phyloP scores from a whole-genome alignment of 2,329 filamentous ascomycete genomes.

The Sarocladium kiliense region DNA sequence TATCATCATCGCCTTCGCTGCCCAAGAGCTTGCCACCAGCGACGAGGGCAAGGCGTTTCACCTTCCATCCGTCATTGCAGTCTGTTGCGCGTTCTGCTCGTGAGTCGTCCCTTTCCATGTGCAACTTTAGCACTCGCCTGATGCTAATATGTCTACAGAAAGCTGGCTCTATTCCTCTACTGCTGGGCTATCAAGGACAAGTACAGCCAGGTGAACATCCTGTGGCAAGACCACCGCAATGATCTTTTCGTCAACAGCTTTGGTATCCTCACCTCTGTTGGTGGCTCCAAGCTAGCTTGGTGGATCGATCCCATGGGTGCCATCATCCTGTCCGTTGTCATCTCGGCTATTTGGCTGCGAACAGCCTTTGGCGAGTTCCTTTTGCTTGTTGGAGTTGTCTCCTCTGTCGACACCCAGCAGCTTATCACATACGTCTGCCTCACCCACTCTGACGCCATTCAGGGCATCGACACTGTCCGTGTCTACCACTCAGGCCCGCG shows the following conservation, averaged over 20 bases:
- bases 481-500: slow-evolving; percentile 87
- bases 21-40: slow-evolving; percentile 59
- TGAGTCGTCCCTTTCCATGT: too few relatives aligned
- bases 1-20: slow-evolving; percentile 86
- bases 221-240: slow-evolving; percentile 97
- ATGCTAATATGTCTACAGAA: too few relatives aligned
- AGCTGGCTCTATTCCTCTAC: slow-evolving; percentile 79
- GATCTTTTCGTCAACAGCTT: slow-evolving; percentile 96
- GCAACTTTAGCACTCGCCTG: too few relatives aligned
- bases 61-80: slow-evolving; percentile 78
- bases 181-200: slow-evolving; percentile 88
- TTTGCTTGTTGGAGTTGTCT: slow-evolving; percentile 83
- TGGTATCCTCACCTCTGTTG: slow-evolving; percentile 85
- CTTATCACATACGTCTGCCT: slow-evolving; percentile 89
- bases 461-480: slow-evolving; percentile 88
- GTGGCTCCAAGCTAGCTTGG: slow-evolving; percentile 82
- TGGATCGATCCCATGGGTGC: slow-evolving; percentile 95
- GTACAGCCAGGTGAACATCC: slow-evolving; percentile 84
- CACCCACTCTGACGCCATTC: slow-evolving; percentile 78
- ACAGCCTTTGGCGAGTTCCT: slow-evolving; percentile 89
- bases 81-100: slow-evolving; percentile 77
- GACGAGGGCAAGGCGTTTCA: slow-evolving; percentile 62
- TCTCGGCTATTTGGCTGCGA: slow-evolving; percentile 74
- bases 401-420: slow-evolving; percentile 80
- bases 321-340: slow-evolving; percentile 73